These are phyloP conservation scores for Lodderomyces beijingensis DNA, from an alignment of 1,139 yeast genomes.

Conservation along the genomic window DNA sequence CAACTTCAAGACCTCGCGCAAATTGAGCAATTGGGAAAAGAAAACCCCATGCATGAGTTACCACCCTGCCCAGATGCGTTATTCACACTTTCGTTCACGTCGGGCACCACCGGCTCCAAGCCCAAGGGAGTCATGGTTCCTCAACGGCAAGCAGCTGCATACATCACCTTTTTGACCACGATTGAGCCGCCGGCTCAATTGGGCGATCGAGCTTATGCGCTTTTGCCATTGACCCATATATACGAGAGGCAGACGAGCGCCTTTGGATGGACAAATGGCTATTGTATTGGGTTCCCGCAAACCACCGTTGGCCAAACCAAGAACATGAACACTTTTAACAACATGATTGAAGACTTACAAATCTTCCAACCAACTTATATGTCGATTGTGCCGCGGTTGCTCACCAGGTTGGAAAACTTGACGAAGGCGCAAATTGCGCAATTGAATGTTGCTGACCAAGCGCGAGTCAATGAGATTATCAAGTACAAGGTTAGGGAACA, in stretches of 20 bases:
- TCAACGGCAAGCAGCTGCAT: slow-evolving; percentile 48
- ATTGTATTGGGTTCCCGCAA: slow-evolving; percentile 40
- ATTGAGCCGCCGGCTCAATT: slow-evolving; percentile 14
- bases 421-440: slow-evolving; percentile 31
- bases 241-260: slow-evolving; percentile 32
- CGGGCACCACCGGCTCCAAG: slow-evolving; percentile 62
- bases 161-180: slow-evolving; percentile 24
- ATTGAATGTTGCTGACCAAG: slow-evolving; percentile 15
- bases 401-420: slow-evolving; percentile 34
- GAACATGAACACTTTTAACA: slow-evolving; percentile 13
- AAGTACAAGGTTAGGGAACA: slow-evolving; percentile 25
- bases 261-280: slow-evolving; percentile 31
- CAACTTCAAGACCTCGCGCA: slow-evolving; percentile 42
- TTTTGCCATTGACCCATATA: slow-evolving; percentile 35
- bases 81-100: slow-evolving; percentile 68
- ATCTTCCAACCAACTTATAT: slow-evolving; percentile 30
- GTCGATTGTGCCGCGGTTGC: slow-evolving; percentile 31
- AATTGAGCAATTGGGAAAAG: slow-evolving; percentile 46
- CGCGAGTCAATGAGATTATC: slow-evolving; percentile 17
- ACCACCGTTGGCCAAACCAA: slow-evolving; percentile 15
- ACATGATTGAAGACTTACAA: slow-evolving; percentile 25
- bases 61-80: slow-evolving; percentile 50
- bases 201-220: slow-evolving; percentile 20
- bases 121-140: slow-evolving; percentile 66
- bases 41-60: slow-evolving; percentile 36